Conservation (phyloP, 805 yeast species). For the Ogataea populi-albae region DNA sequence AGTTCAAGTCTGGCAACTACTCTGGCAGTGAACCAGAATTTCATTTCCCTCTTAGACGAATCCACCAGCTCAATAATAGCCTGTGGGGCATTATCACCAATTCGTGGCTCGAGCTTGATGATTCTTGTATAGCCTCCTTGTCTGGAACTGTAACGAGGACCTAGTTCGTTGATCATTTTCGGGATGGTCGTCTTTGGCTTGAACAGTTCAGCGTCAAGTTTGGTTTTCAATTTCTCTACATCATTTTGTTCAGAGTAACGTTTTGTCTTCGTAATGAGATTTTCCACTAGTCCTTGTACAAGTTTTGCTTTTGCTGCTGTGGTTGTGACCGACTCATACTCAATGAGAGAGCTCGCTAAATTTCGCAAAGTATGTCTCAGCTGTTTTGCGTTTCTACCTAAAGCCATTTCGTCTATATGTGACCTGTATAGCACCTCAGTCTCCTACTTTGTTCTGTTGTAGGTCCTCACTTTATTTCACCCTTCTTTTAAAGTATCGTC, state of each 20-base stretch:
- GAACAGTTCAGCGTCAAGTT: slow-evolving; percentile 39
- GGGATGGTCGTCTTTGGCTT: slow-evolving; percentile 51
- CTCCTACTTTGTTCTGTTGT: too few relatives aligned
- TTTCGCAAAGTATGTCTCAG: slow-evolving; percentile 59
- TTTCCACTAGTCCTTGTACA: slow-evolving; percentile 61
- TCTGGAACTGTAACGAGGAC: slow-evolving; percentile 60
- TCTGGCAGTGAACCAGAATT: slow-evolving; percentile 76
- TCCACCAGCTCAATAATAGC: slow-evolving; percentile 86
- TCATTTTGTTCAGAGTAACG: slow-evolving; percentile 12
- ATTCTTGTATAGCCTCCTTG: slow-evolving; percentile 84
- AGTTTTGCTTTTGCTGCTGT: slow-evolving; percentile 75
- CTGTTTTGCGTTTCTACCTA: slow-evolving; percentile 48
- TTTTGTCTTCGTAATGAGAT: slow-evolving; percentile 59
- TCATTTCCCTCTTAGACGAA: slow-evolving; percentile 52
- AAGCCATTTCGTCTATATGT: slow-evolving; percentile 30
- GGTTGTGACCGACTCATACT: slow-evolving; percentile 68
- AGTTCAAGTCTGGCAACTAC: slow-evolving; percentile 75
- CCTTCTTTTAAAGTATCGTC: too few relatives aligned
- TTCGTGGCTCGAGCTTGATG: slow-evolving; percentile 76
- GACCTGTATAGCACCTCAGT: too few relatives aligned
- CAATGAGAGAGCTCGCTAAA: slow-evolving; percentile 62
- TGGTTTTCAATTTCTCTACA: slow-evolving; percentile 30
- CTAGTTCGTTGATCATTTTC: slow-evolving; percentile 65
- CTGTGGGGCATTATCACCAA: slow-evolving; percentile 89
- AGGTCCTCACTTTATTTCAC: too few relatives aligned